Evolutionary conservation across 2,329 filamentous ascomycete genomes (phyloP), one percentile per base, ranked within the genome.

Genomic region (Hypomyces perniciosus): DNA sequence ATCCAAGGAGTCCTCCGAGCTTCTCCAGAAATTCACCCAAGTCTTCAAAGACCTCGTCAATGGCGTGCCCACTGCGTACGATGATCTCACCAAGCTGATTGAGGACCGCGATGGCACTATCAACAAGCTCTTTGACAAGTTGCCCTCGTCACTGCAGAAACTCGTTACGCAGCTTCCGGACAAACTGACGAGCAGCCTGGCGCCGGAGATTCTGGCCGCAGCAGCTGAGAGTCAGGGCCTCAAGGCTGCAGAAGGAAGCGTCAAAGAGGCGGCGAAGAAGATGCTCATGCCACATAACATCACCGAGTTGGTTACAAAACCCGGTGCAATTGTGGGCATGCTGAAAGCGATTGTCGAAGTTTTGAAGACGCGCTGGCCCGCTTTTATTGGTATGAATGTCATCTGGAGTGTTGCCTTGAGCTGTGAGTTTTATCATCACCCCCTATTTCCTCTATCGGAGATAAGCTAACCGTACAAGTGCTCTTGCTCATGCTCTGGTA

Each of bases 401-500:
- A 76, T 97, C 12, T 89, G 95, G 83, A 93, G 88, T 56, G 74
- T 97, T 57, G 90, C 89, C 0, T 73, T 97, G 1, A 95, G 95
- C 62, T 76, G 90, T 92, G 78, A 77, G 86, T 65, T 20, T 26
- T 27, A 10, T 30, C 10, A 8, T 9, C 7, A 2, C 29, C 28
- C n/a, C 13, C 20, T 29, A 9, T 38, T 13, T 12, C 4, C 37
- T 8, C 33, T 35, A 12, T 35, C 2, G 4, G 33, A 35, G 12
- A 8, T 12, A 3, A 48, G 30, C 48, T 50, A 35, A 46, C 28
- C 30, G 9, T 39, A 10, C 55, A 50, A 88, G 88, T 97, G 49
- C 78, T 97, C 12, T 79, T 99, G 51, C 93, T 96, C 65, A 89
- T 95, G 41, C 84, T 97, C 61, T 99, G 92, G 91, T 99, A 97